Base-by-base conservation (phyloP, 139 green algal species). In the Chlorella sorokiniana region DNA sequence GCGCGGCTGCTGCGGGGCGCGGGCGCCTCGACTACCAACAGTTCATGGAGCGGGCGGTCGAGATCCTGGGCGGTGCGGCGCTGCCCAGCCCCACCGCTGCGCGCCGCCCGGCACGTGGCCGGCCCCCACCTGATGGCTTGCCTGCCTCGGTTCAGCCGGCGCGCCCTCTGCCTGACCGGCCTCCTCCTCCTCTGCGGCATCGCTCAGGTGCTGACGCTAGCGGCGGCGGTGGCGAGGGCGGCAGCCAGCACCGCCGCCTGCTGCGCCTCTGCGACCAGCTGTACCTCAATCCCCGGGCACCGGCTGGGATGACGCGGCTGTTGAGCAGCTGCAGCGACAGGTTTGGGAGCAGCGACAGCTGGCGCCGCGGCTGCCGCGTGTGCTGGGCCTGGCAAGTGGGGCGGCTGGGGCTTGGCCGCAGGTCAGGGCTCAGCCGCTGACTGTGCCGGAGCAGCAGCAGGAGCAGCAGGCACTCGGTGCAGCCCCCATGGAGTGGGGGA, bases 231-330 rank as follows among this genome's bases (percentile, higher is more conserved):
- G 31, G 27, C 22, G 71, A 48, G 48, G 11, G 22, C 7, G 16
- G 9, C 14, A 4, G 48, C 7, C 48, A 65, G 48, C 31, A 78
- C 10, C 33, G 52, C 25, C 40, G 18, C 27, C 73, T 79, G 73
- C 18, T 79, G 73, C 52, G 69, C 52, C 37, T 79, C 20, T 68
- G 59, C 6, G 73, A 79, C 25, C 1, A 22, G 0, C 54, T 79
- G 6, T 79, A 42, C 73, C 54, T 56, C n/a, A 1, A 40, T 8
- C 54, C 54, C 4, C 56, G 18, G 18, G 18, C n/a, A 29, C 16
- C 16, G 56, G 18, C 22, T 20, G 56, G 56, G 18, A 65, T 31
- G 18, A 65, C 6, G 56, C 18, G 23, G 56, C 56, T 10, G 6
- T 65, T 16, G 56, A 16, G 6, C 56, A 65, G 56, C 56, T 65